Conservation (phyloP, 2,329 filamentous ascomycete species). For the Pseudogymnoascus destructans region DNA sequence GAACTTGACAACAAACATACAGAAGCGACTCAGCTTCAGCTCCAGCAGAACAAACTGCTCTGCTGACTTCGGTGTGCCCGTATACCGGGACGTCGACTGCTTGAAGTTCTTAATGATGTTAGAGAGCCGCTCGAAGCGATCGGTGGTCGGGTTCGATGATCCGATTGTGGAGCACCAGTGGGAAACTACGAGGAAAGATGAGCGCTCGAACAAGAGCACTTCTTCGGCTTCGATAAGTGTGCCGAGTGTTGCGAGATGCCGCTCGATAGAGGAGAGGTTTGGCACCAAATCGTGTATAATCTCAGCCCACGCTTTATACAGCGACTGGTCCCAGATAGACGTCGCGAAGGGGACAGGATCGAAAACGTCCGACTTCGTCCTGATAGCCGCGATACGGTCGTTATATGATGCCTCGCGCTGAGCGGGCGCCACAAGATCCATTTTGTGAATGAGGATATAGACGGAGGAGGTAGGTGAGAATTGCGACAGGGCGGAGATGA, state of each 20-base stretch:
- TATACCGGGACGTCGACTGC: conserved; percentile 65
- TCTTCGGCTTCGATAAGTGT: conserved; percentile 85
- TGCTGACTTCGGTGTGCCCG: conserved; percentile 64
- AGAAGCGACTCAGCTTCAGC: conserved; percentile 70
- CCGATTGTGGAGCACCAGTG: conserved; percentile 70
- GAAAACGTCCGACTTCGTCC: conserved; percentile 60
- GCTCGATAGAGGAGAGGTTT: conserved; percentile 78
- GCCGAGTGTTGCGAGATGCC: conserved; percentile 69
- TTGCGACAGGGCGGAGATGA: conserved; percentile 78
- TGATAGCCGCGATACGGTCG: conserved; percentile 65
- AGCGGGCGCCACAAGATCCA: conserved; percentile 81
- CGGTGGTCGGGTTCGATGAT: conserved; percentile 70
- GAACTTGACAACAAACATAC: conserved; percentile 87
- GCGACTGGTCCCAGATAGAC: conserved; percentile 95
- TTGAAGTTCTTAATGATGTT: conserved; percentile 99
- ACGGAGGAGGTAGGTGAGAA: conserved; percentile 71
- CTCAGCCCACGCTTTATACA: conserved; percentile 96
- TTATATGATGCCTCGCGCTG: conserved; percentile 73
- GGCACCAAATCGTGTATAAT: conserved; percentile 98
- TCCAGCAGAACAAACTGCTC: conserved; percentile 74
- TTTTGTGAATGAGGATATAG: conserved; percentile 96
- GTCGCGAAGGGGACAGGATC: conserved; percentile 82
- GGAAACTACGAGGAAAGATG: conserved; percentile 92
- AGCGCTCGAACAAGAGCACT: conserved; percentile 86
- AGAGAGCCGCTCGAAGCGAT: conserved; percentile 86